Base-by-base conservation (phyloP, 2,329 filamentous ascomycete species). In the Oidium heveae region DNA sequence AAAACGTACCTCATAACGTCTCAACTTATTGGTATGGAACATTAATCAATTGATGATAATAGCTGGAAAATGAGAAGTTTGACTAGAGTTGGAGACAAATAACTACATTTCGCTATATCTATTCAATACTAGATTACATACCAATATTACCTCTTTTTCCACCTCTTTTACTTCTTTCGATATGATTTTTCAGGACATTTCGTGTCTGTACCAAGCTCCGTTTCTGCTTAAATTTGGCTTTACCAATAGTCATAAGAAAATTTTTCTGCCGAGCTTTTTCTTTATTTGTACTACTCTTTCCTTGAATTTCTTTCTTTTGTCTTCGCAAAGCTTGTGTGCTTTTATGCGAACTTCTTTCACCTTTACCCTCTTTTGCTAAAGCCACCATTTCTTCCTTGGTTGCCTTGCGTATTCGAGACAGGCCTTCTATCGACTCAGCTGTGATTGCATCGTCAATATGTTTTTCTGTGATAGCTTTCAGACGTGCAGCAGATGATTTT, bases 191-290 rank as follows among this genome's bases (percentile, higher is more conserved):
- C 60, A 96, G 68, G 37, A 87, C 78, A 70, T 82, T 86, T 64
- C 77, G 78, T 59, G 86, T 87, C 69, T 95, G 82, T 13, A 85
- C 78, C 68, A 98, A 71, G 76, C 86, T 94, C 64, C 88, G 77
- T 80, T 95, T 95, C 64, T 91, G 83, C 74, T 96, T 98, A 61
- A 76, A 77, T 74, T 91, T 93, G 12, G 91, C 91, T 73, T 98
- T 96, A 56, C 89, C 86, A 57, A 98, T 70, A 41, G 89, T 96
- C 91, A 98, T 98, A 63, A 98, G 67, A 70, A 98, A 94, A 68
- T 98, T 98, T 84, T 98, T 98, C 75, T 86, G 86, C 61, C 89
- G 74, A 44, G 84, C 79, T 77, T 98, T 98, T 73, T 98, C 91
- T 71, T 84, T 85, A 70, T 98, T 98, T 60, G 89, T 96, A 39